Evolutionary conservation across 805 yeast species (phyloP), one percentile per base, ranked within the genome.

Genomic region (Blastobotrys peoriensis): DNA sequence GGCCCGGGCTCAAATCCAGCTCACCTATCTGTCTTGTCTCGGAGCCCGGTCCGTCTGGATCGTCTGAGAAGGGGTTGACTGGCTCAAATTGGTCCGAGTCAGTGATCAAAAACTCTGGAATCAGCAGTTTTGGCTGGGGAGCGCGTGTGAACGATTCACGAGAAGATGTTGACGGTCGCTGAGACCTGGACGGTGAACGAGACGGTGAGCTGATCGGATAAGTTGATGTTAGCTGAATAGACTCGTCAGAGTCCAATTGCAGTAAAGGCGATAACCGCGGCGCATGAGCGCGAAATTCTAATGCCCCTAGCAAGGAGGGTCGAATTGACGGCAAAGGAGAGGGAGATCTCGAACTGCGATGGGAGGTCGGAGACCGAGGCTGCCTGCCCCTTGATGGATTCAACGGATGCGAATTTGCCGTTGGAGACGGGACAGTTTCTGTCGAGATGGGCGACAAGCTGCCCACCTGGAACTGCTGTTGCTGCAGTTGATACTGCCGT

Each of bases 261-360:
- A 8, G 8, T 13, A 25, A 8, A 8, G 30, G 30, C 8, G 30
- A 25, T 13, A 25, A 8, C 13, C 30, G 8, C 30, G 30, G 30
- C 8, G 30, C 30, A 25, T 25, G 30, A 8, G 30, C 55, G 43
- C 61, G 59, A 33, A 70, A 56, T 38, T 65, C 67, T 5, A 68
- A 46, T 1, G 75, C 74, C 28, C 68, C 64, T 23, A 63, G 51
- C 8, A 71, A 39, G 1, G 74, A 68, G 10, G 70, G 61, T 25
- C 71, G 52, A 21, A 58, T 57, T 6, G 58, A 53, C 5, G 53
- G 30, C 13, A 25, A 25, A 25, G 30, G 30, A 13, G 30, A 25
- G 13, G 30, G 30, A 8, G 30, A 25, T 13, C 30, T 25, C 10
- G 30, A 25, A 13, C 13, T 25, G 8, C 30, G 30, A 13, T 25